These are phyloP conservation scores for Aspergillus eucalypticola DNA, from an alignment of 2,329 filamentous ascomycete species.

Conservation along the genomic window DNA sequence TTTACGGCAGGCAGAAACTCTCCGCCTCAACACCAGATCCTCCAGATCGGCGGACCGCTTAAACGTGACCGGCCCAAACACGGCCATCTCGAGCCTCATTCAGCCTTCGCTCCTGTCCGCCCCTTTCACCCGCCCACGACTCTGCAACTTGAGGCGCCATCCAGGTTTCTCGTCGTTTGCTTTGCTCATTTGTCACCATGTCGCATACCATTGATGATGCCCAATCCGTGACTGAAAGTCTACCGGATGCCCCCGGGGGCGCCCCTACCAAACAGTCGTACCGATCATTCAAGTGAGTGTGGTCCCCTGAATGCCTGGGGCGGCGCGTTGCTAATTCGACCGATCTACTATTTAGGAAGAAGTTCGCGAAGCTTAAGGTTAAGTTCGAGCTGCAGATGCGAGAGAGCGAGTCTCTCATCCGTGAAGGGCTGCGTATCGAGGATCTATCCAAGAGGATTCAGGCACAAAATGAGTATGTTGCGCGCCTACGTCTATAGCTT, in stretches of 20 bases:
- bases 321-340: constrained; percentile 11
- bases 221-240: constrained; percentile 30
- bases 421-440: constrained; percentile 77
- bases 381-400: constrained; percentile 80
- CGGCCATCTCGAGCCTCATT: constrained; percentile 6
- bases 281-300: constrained; percentile 65
- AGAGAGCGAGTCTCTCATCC: constrained; percentile 64
- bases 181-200: constrained; percentile 27
- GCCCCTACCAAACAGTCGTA: constrained; percentile 55
- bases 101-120: not conserved
- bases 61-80: constrained; percentile 11
- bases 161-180: not conserved
- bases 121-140: not conserved
- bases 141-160: not conserved
- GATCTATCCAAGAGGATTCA: constrained; percentile 80
- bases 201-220: constrained; percentile 33
- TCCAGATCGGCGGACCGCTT: constrained; percentile 15
- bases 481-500: not conserved
- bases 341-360: constrained; percentile 59
- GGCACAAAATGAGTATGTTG: constrained; percentile 84
- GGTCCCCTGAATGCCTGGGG: not conserved
- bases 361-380: constrained; percentile 84
- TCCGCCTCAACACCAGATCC: constrained; percentile 23
- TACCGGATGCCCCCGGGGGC: constrained; percentile 34
- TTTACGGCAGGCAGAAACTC: constrained; percentile 34